A percentile compares a stretch with the other conserved stretches of the same genome.
These are phyloP conservation scores for Cicer yamashitae DNA, from an alignment of 306 rosid species.

Conservation along the genomic window DNA sequence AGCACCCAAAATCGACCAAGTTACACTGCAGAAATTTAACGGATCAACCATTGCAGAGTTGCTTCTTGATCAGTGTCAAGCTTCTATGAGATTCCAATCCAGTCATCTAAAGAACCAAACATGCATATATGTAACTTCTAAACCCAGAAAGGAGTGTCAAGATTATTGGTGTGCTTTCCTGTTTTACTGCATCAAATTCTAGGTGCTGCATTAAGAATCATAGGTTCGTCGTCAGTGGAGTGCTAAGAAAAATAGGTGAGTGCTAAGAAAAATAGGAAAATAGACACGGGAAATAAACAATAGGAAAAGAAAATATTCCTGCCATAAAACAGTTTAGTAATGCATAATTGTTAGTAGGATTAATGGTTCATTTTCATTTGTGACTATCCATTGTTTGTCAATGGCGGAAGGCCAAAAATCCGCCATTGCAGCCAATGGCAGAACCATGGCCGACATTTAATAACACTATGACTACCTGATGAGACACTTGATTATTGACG, in stretches of 20 bases:
- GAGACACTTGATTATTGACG: background rate
- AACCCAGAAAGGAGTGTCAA: background rate
- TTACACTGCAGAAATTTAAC: background rate
- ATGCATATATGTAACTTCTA: constrained; percentile 10
- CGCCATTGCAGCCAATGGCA: too few relatives aligned
- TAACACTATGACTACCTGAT: background rate
- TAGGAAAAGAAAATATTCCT: too few relatives aligned
- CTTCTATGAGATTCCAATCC: constrained; percentile 19
- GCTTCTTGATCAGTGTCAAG: constrained; percentile 25
- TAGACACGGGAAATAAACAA: background rate
- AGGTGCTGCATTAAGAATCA: constrained; percentile 62
- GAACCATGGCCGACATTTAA: too few relatives aligned
- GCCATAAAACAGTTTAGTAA: background rate
- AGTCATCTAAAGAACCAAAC: constrained; percentile 19
- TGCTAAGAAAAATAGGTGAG: background rate
- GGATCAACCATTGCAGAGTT: constrained; percentile 19
- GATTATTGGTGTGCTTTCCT: background rate
- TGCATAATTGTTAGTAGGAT: background rate
- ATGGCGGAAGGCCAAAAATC: too few relatives aligned
- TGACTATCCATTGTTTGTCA: too few relatives aligned
- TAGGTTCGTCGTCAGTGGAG: background rate
- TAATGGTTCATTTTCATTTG: background rate
- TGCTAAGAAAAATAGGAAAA: background rate
- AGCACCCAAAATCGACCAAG: background rate
- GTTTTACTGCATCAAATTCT: constrained; percentile 54